These are phyloP conservation scores for Pseudonitzschia multiseries DNA, from an alignment of 108 stramenopile species.

Conservation along the genomic window DNA sequence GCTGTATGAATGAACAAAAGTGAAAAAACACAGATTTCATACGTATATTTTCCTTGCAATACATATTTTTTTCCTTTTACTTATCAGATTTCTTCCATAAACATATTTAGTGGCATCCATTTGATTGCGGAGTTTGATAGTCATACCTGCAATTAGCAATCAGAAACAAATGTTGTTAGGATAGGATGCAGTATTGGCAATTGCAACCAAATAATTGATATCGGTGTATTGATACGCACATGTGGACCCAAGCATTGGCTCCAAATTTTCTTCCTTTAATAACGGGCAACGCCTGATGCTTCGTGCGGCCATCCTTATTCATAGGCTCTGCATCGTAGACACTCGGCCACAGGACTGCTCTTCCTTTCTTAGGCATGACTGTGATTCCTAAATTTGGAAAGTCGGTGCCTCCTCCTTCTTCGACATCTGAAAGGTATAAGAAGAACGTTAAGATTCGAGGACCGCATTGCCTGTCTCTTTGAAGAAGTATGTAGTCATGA, in stretches of 20 bases:
- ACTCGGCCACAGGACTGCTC: conserved; percentile 84
- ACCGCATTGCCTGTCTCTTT: conserved; percentile 58
- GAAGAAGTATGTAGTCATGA: conserved; percentile 47
- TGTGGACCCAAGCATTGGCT: conserved; percentile 89
- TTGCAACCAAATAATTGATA: neutral
- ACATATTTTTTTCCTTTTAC: too few species aligned
- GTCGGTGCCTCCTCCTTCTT: conserved; percentile 79
- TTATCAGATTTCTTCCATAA: too few species aligned
- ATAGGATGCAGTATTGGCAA: neutral
- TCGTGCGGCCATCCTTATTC: conserved; percentile 59
- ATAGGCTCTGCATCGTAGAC: conserved; percentile 58
- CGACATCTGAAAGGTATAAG: conserved; percentile 88
- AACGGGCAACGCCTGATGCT: conserved; percentile 84
- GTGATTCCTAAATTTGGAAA: conserved; percentile 64
- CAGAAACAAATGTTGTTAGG: neutral
- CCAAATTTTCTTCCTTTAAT: conserved; percentile 77
- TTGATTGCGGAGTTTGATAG: conserved; percentile 13
- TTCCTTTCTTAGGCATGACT: conserved; percentile 72
- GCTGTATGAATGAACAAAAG: too few species aligned
- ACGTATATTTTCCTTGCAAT: too few species aligned
- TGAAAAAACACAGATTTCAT: too few species aligned
- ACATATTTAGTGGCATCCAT: conserved; percentile 16
- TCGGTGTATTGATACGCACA: conserved; percentile 28
- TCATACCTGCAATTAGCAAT: neutral
- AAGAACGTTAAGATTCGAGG: conserved; percentile 84